Percentiles rank a stretch among this genome's conserved stretches.
These are phyloP conservation scores for Elongisporangium senticosum DNA, from an alignment of 352 stramenopile genomes.

Conservation along the genomic window DNA sequence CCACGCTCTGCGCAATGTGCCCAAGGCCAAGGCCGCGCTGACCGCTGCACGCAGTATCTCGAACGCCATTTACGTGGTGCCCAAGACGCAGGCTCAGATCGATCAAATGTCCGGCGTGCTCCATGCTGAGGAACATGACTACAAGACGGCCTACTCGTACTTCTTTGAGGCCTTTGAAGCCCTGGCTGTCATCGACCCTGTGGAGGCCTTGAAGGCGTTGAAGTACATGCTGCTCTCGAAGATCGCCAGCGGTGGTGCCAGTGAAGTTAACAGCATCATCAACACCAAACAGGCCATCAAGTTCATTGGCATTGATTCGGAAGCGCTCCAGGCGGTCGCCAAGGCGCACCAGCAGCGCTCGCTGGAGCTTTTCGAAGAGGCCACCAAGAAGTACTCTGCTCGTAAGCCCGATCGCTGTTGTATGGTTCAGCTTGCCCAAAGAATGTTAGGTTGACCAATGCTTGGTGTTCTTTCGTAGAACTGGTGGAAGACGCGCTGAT, in stretches of 20 bases:
- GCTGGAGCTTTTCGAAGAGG: slow-evolving; percentile 84
- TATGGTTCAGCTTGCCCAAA: background rate
- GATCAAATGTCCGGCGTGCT: slow-evolving; percentile 97
- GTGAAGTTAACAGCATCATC: slow-evolving; percentile 94
- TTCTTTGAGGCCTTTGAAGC: slow-evolving; percentile 98
- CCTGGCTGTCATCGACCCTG: slow-evolving; percentile 90
- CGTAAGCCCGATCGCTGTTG: slow-evolving; percentile 27
- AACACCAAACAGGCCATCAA: slow-evolving; percentile 96
- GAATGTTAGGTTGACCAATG: background rate
- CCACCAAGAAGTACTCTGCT: slow-evolving; percentile 85
- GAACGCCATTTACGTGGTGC: slow-evolving; percentile 98
- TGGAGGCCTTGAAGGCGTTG: slow-evolving; percentile 80
- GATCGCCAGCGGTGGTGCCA: slow-evolving; percentile 88
- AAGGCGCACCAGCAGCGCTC: slow-evolving; percentile 93
- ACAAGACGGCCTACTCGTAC: slow-evolving; percentile 99
- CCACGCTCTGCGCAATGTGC: slow-evolving; percentile 95
- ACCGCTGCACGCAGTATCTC: slow-evolving; percentile 96
- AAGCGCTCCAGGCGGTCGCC: slow-evolving; percentile 95
- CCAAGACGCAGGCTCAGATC: slow-evolving; percentile 92
- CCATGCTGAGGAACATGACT: slow-evolving; percentile 98
- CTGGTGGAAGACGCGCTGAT: slow-evolving; percentile 84
- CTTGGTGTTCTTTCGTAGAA: slow-evolving; percentile 31
- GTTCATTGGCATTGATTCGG: slow-evolving; percentile 94
- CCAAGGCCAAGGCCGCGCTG: slow-evolving; percentile 95
- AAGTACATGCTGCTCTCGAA: slow-evolving; percentile 99